Base-by-base conservation (phyloP, 345 rosid species). In the Turritis glabra region DNA sequence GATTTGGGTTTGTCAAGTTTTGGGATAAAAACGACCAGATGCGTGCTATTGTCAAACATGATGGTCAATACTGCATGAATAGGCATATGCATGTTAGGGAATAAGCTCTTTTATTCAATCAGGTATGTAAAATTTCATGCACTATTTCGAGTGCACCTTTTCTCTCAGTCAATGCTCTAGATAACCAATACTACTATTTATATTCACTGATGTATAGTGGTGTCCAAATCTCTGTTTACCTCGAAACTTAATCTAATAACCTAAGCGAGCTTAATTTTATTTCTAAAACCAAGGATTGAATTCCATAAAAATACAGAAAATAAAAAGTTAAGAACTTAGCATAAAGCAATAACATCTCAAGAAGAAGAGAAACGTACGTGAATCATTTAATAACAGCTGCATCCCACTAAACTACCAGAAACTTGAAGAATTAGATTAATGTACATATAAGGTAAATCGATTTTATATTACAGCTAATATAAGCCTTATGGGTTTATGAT, bases 401-500 rank as follows among this genome's bases (percentile, higher is more conserved):
- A 60, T 66, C 22, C 67, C 62, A 67, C 73, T 40, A 75, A 56
- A 66, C 43, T 33, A 43, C 41, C 27, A 26, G 3, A 68, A 54
- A 10, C 6, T 17, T 37, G 4, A 35, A 22, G 32, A 50, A 33
- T 14, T 8, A 12, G 64, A 30, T 52, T 46, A 54, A 25, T 33
- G 29, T 64, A 44, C 30, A 55, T 32, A 17, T 23, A 66, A 14
- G 53, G 62, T 51, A 18, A 74, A 38, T 22, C 8, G 48, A 75
- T 23, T 38, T 30, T 3, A 58, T 41, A 21, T 38, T 75, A 67
- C 69, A 75, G 37, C 69, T 67, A 75, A 27, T 38, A 67, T 9
- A 35, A 37, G 11, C 8, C 30, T 56, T 5, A 47, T 77, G 77
- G 80, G 72, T 64, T 71, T 77, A 71, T 57, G 63, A 58, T 21